A percentile compares a stretch with the other conserved stretches of the same genome.
These are phyloP conservation scores for Sphaerulina musiva DNA, from an alignment of 2,329 filamentous ascomycete species.

Conservation along the genomic window DNA sequence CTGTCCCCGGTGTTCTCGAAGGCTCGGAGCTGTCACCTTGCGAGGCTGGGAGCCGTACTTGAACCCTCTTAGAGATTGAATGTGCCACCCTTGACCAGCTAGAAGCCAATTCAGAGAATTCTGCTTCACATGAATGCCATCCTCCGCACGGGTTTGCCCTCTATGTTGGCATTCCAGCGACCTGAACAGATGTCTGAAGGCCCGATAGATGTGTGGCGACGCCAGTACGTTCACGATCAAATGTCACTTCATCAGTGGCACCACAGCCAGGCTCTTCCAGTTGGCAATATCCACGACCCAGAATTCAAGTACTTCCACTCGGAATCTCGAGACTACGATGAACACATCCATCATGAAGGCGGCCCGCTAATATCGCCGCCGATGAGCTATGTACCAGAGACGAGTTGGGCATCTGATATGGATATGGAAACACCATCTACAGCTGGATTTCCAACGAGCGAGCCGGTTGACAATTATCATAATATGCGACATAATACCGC, in stretches of 20 bases:
- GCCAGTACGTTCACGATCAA: constrained; percentile 19
- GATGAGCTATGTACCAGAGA: constrained; percentile 24
- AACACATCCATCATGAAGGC: constrained; percentile 17
- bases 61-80: constrained; percentile 19
- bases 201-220: constrained; percentile 20
- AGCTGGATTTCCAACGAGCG: constrained; percentile 19
- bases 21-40: constrained; percentile 4
- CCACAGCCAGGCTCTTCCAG: constrained; percentile 17
- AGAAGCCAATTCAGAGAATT: constrained; percentile 22
- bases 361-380: constrained; percentile 23
- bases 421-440: constrained; percentile 29
- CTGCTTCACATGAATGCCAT: constrained; percentile 24
- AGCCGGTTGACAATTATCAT: constrained; percentile 23
- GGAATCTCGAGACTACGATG: constrained; percentile 18
- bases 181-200: constrained; percentile 18
- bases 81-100: constrained; percentile 12
- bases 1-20: background rate
- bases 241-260: constrained; percentile 22
- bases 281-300: constrained; percentile 24
- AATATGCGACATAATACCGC: constrained; percentile 17
- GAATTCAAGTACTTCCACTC: constrained; percentile 29
- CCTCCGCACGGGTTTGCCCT: constrained; percentile 14
- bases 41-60: constrained; percentile 19
- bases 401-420: constrained; percentile 26
- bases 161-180: constrained; percentile 12